Base-by-base conservation (phyloP, 257 asterid species). In the Mentha longifolia region DNA sequence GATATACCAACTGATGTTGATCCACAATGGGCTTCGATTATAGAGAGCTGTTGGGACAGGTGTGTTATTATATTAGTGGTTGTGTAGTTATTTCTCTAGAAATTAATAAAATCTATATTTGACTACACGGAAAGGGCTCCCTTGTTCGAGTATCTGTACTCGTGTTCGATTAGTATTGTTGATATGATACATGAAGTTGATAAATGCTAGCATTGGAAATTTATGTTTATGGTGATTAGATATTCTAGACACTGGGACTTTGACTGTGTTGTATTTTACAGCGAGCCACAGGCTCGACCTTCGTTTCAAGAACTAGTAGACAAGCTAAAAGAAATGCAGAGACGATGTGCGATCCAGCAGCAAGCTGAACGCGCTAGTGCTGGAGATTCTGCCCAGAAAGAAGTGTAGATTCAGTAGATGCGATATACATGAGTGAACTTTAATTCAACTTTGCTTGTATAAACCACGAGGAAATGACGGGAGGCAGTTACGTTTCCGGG, bases 31-130 rank as follows among this genome's bases (percentile, higher is more conserved):
- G 88, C 77, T 65, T 84, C 96, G 20, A 70, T 94, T 57, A 88
- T 91, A n/a, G 93, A 88, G 83, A 89, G 93, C 87, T 91, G 97
- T 80, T 94, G 96, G 97, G 85, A 75, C 31, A 87, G 88, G 99
- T 91, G 68, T 55, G 89, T 74, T 20, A 28, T 54, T 77, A 59
- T 9, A 19, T 37, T 12, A 25, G 25, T 22, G 25, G 25, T 22
- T 22, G 25, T 22, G 25, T 0, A 22, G 6, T 35, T 35, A 0
- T 35, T 35, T 35, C 39, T 35, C 39, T 35, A 35, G 8, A 35
- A 6, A 35, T 5, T 6, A 35, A 7, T 35, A 6, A 35, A 35
- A 35, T 35, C 31, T 28, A 28, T 28, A 2, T 28, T 28, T 28
- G 31, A 28, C 31, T 28, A 28, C 31, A 28, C 31, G 31, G 31